Conservation (phyloP, 345 rosid genomes). For the Microcos paniculata region DNA sequence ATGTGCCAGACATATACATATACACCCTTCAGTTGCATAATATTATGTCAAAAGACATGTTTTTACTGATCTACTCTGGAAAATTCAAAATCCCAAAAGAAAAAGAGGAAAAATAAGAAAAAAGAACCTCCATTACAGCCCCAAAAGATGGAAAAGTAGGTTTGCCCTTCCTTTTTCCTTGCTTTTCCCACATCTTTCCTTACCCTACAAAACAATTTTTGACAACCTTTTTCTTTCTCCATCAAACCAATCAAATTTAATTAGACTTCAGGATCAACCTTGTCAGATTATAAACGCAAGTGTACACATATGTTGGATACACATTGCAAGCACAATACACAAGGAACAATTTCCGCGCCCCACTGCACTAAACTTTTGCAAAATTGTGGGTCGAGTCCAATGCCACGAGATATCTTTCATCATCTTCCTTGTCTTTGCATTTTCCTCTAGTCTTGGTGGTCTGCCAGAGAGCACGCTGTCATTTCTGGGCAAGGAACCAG, state of each 20-base stretch:
- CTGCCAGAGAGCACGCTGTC: slow-evolving; percentile 19
- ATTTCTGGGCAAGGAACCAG: slow-evolving; percentile 12
- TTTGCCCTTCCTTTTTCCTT: neutral
- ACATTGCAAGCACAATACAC: slow-evolving; percentile 26
- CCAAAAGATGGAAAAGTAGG: slow-evolving; percentile 9
- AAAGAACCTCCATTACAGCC: slow-evolving; percentile 12
- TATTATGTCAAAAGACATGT: slow-evolving; percentile 20
- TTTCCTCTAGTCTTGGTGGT: neutral
- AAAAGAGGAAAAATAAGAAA: neutral
- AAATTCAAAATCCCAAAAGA: slow-evolving; percentile 10
- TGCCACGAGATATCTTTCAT: neutral
- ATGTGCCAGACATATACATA: slow-evolving; percentile 31
- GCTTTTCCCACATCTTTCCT: neutral
- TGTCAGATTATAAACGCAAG: slow-evolving; percentile 36
- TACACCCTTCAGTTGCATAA: slow-evolving; percentile 31
- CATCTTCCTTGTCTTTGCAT: slow-evolving; percentile 7
- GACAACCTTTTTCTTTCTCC: neutral
- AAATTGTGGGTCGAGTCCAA: slow-evolving; percentile 20
- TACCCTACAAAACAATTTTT: slow-evolving; percentile 12
- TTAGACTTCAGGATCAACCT: slow-evolving; percentile 28
- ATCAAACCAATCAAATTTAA: slow-evolving; percentile 30
- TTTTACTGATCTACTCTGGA: slow-evolving; percentile 17
- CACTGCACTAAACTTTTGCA: slow-evolving; percentile 23
- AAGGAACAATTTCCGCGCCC: slow-evolving; percentile 14
- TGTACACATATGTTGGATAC: slow-evolving; percentile 21